Evolutionary conservation across 768 basidiomycete species (phyloP).

Genomic region (Psilocybe subaeruginosa): DNA sequence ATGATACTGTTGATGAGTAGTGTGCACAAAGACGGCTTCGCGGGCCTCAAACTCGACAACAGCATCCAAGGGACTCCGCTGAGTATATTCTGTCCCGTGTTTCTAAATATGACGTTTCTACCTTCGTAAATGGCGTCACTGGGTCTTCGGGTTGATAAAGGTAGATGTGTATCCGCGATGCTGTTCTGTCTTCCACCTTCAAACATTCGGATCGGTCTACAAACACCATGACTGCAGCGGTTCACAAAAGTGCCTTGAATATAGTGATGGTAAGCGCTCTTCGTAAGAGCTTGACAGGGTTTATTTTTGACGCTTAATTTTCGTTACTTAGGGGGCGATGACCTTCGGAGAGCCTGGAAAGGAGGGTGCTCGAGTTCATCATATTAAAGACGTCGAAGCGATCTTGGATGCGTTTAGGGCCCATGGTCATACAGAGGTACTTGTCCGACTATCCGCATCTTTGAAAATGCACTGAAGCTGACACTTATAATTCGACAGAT

Average conservation of each 20-base stretch:
- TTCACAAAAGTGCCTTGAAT: conserved; percentile 47
- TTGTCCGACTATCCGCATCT: conserved; percentile 18
- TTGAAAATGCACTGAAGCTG: conserved; percentile 15
- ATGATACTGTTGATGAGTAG: too few relatives aligned
- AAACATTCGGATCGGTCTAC: neutral
- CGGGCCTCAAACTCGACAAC: too few relatives aligned
- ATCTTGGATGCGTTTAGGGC: conserved; percentile 56
- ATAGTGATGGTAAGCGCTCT: conserved; percentile 47
- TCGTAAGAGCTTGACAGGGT: too few relatives aligned
- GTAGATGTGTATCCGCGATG: neutral
- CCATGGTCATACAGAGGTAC: conserved; percentile 57
- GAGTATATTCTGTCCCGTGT: neutral
- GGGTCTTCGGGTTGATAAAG: conserved; percentile 19
- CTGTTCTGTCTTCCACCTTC: neutral
- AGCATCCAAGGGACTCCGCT: too few relatives aligned
- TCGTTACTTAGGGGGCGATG: conserved; percentile 47
- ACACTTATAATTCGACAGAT: conserved; percentile 34
- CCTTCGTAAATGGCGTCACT: conserved; percentile 11
- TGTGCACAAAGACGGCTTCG: too few relatives aligned
- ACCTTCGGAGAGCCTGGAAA: conserved; percentile 53
- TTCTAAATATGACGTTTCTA: neutral
- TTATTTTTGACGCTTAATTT: neutral
- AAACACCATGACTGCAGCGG: conserved; percentile 21
- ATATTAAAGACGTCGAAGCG: conserved; percentile 48
- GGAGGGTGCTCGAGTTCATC: conserved; percentile 52